Base-by-base conservation (phyloP, 2,329 filamentous ascomycete genomes). In the Lachnellula arida region DNA sequence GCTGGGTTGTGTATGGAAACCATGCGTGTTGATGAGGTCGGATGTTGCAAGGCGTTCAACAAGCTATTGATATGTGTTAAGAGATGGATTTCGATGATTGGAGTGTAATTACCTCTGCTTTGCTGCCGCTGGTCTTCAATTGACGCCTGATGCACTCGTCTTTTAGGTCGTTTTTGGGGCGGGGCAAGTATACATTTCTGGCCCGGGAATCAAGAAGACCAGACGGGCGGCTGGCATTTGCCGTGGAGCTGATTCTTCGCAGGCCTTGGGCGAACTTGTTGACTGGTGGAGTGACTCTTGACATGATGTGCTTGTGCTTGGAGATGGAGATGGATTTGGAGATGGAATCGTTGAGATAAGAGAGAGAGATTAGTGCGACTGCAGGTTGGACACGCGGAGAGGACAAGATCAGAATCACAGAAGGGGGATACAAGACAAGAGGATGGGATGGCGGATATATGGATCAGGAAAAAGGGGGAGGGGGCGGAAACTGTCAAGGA, bases 241-340 rank as follows among this genome's bases (percentile, higher is more conserved):
- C 53, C 51, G 60, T 67, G 46, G 65, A 63, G 49, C 60, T 64
- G 52, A 68, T 65, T 44, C 60, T 53, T 47, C 65, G 55, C 6
- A 68, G 35, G 8, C 57, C 53, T 51, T 64, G 62, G 37, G 59
- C 60, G 46, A 68, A 54, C 49, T 63, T 68, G 48, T 54, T 65
- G 4, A 68, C 64, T 22, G 66, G 65, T 40, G 65, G 65, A 46
- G 67, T 69, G 32, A 69, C 58, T 65, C 68, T 59, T 11, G 66
- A 67, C 68, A 70, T 70, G 12, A 23, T 61, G 54, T 42, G 39
- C 46, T 47, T 59, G 49, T 14, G 22, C 39, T 50, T 53, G 57
- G 54, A 40, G 52, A 51, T 39, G 34, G 8, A 8, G 7, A 8
- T 28, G 28, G 28, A 28, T 1, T 0, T 8, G 28, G 8, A 28